These are phyloP conservation scores for Gamarada debralockiae DNA, from an alignment of 495 filamentous ascomycete genomes.

Conservation along the genomic window DNA sequence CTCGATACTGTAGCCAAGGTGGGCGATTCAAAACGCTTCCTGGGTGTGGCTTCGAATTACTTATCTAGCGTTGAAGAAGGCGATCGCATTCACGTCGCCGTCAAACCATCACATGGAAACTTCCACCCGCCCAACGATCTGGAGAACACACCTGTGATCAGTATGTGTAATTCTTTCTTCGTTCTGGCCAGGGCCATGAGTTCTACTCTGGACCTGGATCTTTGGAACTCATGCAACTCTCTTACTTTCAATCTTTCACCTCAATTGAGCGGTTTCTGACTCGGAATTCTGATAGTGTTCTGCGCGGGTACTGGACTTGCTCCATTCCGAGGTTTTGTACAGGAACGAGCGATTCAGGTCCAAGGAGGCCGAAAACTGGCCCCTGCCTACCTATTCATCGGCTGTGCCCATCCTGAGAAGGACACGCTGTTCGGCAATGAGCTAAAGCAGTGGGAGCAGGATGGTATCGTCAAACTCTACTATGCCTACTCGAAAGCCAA, in stretches of 20 bases:
- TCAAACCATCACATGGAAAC: constrained; percentile 49
- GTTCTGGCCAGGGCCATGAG: too few species aligned
- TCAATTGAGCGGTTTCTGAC: too few species aligned
- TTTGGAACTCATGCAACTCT: neutral
- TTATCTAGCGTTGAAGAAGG: constrained; percentile 51
- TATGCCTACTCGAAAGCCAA: constrained; percentile 49
- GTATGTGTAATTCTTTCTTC: too few species aligned
- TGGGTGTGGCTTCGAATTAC: constrained; percentile 53
- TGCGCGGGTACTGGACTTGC: constrained; percentile 54
- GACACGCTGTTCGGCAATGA: constrained; percentile 62
- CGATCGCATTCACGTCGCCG: constrained; percentile 58
- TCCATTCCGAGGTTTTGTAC: constrained; percentile 56
- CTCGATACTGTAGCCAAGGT: constrained; percentile 54
- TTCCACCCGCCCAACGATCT: constrained; percentile 65
- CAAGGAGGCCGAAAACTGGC: constrained; percentile 49
- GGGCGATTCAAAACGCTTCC: constrained; percentile 36
- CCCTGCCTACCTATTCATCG: constrained; percentile 59
- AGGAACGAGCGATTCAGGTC: constrained; percentile 59
- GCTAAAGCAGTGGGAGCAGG: constrained; percentile 50
- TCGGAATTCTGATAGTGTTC: constrained; percentile 64
- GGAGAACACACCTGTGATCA: constrained; percentile 59
- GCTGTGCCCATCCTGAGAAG: constrained; percentile 51
- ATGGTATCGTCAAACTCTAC: constrained; percentile 54
- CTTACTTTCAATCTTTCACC: neutral
- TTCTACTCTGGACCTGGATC: too few species aligned